A percentile compares a stretch with the other conserved stretches of the same genome.
Conservation (phyloP, 2,329 filamentous ascomycete genomes). For the Penicillium freii region DNA sequence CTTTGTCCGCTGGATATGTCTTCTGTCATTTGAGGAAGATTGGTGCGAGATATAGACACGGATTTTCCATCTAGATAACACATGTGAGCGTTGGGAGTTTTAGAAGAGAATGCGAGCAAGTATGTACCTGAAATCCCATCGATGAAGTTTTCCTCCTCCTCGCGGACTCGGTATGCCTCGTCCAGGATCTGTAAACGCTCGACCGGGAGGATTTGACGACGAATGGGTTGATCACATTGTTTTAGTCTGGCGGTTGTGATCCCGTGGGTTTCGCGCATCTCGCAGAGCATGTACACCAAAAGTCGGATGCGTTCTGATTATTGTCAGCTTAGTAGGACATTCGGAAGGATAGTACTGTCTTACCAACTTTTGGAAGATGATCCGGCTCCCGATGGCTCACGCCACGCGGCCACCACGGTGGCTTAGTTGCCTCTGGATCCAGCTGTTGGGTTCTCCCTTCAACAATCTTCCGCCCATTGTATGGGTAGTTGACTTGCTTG, state of each 20-base stretch:
- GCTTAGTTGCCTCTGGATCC: constrained; percentile 36
- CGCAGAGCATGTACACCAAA: constrained; percentile 42
- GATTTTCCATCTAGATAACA: constrained; percentile 24
- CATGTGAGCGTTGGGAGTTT: constrained; percentile 1
- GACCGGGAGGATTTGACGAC: constrained; percentile 36
- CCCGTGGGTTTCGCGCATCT: constrained; percentile 35
- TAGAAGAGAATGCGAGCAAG: neutral
- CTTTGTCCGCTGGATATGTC: constrained; percentile 16
- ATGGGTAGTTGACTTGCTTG: constrained; percentile 39
- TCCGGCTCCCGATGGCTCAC: constrained; percentile 37
- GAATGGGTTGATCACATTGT: constrained; percentile 42
- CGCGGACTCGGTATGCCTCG: constrained; percentile 42
- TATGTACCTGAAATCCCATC: constrained; percentile 39
- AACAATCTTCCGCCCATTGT: constrained; percentile 38
- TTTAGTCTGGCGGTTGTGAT: constrained; percentile 40
- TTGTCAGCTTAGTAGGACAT: neutral
- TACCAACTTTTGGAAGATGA: constrained; percentile 36
- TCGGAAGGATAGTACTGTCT: neutral
- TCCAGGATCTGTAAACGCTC: constrained; percentile 40
- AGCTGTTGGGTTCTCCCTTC: constrained; percentile 31
- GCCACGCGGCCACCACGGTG: constrained; percentile 36
- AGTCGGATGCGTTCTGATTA: constrained; percentile 39
- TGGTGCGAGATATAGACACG: constrained; percentile 28
- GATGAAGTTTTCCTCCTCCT: constrained; percentile 40
- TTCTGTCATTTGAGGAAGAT: constrained; percentile 29